Base-by-base conservation (phyloP, 2,329 filamentous ascomycete genomes). In the Alternaria gansuensis region DNA sequence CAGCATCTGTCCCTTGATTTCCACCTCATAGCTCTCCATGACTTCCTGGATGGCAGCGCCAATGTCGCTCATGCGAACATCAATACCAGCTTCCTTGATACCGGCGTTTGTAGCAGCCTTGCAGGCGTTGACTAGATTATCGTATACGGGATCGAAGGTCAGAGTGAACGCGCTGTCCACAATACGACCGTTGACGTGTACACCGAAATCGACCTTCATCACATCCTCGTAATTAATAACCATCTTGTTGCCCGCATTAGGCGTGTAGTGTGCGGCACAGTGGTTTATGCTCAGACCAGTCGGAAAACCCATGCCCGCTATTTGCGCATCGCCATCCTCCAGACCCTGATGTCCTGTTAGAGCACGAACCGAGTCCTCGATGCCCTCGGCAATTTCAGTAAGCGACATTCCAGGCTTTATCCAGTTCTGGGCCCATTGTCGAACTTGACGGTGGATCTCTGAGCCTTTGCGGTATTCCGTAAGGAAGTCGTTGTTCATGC, bases 11-110 rank as follows among this genome's bases (percentile, higher is more conserved):
- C 92, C 92, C 76, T 90, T 87, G 65, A 96, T 86, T 77, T 95
- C 91, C 50, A 94, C 86, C 80, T 96, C 92, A 79, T 94, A 95
- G 78, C 90, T 93, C 80, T 96, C 93, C 92, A 96, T 96, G 28
- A 90, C 87, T 79, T 96, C 92, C 79, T 96, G 93, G 69, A 96
- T 94, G 17, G 87, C 84, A 9, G 86, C 90, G 60, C 93, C 91
- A 64, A 96, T 91, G 71, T 96, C 92, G 64, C 90, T 89, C 70
- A 97, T 88, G 55, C 93, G 88, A 45, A 92, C 93, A 75, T 97
- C 93, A 71, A 97, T 96, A 70, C 93, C 93, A 5, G 93, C 93
- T 82, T 96, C 91, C 83, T 82, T 88, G 73, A 97, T 85, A 73
- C 94, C 94, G 21, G 88, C 87, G 65, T 90, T 89, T 24, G 88